Conservation (phyloP, 176 grass and related monocot species). For the Cenchrus purpureus region DNA sequence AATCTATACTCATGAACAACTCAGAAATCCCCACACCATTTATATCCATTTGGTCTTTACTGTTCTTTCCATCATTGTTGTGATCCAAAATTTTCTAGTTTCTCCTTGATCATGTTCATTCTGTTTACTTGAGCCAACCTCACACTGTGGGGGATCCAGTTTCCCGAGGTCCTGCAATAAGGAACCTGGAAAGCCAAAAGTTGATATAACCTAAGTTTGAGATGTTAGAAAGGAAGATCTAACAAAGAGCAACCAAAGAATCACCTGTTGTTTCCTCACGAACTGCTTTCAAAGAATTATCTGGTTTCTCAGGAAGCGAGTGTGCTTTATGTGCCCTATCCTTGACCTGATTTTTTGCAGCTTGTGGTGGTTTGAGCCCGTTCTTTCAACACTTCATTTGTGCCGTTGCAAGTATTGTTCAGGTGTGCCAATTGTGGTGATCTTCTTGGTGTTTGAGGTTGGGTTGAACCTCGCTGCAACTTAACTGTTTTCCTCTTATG, state of each 20-base stretch:
- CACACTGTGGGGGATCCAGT: conserved; percentile 3
- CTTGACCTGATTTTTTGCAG: conserved; percentile 13
- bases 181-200: conserved; percentile 44
- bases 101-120: conserved; percentile 41
- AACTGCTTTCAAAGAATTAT: neutral
- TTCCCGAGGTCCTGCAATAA: conserved; percentile 35
- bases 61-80: neutral
- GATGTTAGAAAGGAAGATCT: conserved; percentile 9
- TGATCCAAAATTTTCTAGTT: conserved; percentile 2
- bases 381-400: conserved; percentile 26
- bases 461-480: conserved; percentile 7
- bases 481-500: conserved; percentile 25
- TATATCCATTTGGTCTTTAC: conserved; percentile 27
- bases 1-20: conserved; percentile 16
- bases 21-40: conserved; percentile 28
- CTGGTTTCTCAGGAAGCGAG: neutral
- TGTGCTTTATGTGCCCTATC: conserved; percentile 12
- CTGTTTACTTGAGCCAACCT: conserved; percentile 25
- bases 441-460: conserved; percentile 45
- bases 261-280: conserved; percentile 36
- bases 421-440: conserved; percentile 39
- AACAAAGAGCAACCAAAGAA: conserved; percentile 28
- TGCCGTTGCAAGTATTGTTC: conserved; percentile 16
- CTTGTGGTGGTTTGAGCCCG: conserved; percentile 14
- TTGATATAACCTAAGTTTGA: conserved; percentile 16